Base-by-base conservation (phyloP, 2,329 filamentous ascomycete genomes). In the Diatrype stigma region DNA sequence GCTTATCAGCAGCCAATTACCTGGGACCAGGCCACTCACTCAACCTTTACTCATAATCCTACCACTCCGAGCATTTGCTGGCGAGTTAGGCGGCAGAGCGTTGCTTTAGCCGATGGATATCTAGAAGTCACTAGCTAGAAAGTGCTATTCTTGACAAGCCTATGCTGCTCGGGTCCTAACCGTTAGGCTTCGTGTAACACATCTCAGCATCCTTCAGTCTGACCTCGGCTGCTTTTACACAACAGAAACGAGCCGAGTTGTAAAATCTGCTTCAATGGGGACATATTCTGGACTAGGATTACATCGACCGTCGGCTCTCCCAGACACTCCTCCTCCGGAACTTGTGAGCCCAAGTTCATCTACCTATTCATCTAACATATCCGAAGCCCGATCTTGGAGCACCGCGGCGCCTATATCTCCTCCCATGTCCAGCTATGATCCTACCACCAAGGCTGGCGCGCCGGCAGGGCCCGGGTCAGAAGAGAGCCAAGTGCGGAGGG, bases 341-440 rank as follows among this genome's bases (percentile, higher is more conserved):
- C 66, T 80, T 62, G 71, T 75, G 60, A 81, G 78, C 65, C 75
- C 77, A 52, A 74, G 73, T 50, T 73, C 73, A 48, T 74, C 76
- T 17, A 73, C 73, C 28, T 75, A 73, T 61, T 73, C 73, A 11
- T 74, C 73, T 47, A 73, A 70, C 63, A 69, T 70, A 22, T 70
- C 70, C 47, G 74, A 73, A 60, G 76, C 78, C 56, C 70, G 71
- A 60, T 63, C 69, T 51, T 78, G 76, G 74, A 70, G 69, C 47
- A 68, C 69, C 47, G 64, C 67, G 54, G 66, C 68, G 52, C 73
- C 75, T 52, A 68, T 77, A 55, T 78, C 78, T 55, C 74, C 79
- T 64, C 76, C 77, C 58, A 83, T 82, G 80, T 78, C 79, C 63
- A 76, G 72, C 67, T 77, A 82, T 81, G 80, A 80, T 51, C 75